Percentiles rank a stretch among this genome's conserved stretches.
phyloP scores from a whole-genome alignment of 2,329 filamentous ascomycete species.

The Alternaria sp. region DNA sequence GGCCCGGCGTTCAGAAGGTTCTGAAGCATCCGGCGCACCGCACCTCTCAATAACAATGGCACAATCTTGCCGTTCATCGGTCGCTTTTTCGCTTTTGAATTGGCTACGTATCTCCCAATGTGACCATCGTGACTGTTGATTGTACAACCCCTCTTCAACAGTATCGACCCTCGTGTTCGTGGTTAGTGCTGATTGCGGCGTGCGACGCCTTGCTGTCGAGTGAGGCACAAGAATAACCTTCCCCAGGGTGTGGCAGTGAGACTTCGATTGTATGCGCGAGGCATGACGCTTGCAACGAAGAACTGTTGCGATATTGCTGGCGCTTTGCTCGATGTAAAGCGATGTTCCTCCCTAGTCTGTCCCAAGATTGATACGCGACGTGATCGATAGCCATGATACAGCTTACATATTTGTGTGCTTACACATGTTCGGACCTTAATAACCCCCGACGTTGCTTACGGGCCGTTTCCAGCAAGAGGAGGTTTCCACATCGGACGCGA shows the following conservation, averaged over 20 bases:
- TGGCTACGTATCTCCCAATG: background rate
- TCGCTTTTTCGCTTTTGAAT: background rate
- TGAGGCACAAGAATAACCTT: background rate
- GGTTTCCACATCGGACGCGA: background rate
- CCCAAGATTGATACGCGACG: background rate
- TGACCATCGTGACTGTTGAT: background rate
- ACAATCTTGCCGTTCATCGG: background rate
- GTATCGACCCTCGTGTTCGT: background rate
- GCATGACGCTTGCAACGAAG: background rate
- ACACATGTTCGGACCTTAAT: background rate
- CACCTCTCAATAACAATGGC: background rate
- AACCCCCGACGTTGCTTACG: background rate
- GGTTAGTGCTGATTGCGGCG: background rate
- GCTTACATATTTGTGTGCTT: background rate
- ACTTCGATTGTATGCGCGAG: background rate
- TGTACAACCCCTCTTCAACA: background rate
- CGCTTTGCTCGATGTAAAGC: background rate
- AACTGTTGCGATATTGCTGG: background rate
- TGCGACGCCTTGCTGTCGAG: background rate
- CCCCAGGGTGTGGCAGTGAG: background rate
- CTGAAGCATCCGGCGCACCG: background rate
- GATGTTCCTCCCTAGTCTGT: background rate
- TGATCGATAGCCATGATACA: background rate
- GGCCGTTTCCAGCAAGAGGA: background rate
- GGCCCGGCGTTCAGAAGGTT: background rate